phyloP scores from a whole-genome alignment of 495 filamentous ascomycete genomes.

The Aspergillus nidulans region DNA sequence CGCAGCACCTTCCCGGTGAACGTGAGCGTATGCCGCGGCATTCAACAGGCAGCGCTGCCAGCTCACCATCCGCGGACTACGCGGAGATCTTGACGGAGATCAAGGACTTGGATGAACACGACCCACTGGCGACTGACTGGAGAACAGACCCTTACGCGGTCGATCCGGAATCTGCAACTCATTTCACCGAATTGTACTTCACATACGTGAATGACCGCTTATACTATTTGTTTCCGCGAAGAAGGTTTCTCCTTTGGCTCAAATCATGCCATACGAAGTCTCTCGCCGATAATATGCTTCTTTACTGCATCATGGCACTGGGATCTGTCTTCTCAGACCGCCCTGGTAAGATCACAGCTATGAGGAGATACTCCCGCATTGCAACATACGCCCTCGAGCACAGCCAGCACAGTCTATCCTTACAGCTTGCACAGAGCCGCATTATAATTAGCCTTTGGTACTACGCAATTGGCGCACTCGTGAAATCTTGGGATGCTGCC shows the following conservation, averaged over 20 bases:
- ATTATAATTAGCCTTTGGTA: slow-evolving; percentile 62
- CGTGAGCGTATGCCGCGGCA: slow-evolving; percentile 17
- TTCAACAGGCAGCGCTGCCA: slow-evolving; percentile 7
- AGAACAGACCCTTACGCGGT: slow-evolving; percentile 58
- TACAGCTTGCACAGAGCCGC: slow-evolving; percentile 60
- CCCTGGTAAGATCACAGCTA: slow-evolving; percentile 39
- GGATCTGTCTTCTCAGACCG: slow-evolving; percentile 55
- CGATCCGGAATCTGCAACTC: slow-evolving; percentile 42
- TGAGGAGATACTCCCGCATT: slow-evolving; percentile 51
- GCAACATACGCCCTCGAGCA: slow-evolving; percentile 55
- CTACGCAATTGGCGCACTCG: slow-evolving; percentile 50
- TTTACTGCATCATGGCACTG: slow-evolving; percentile 60
- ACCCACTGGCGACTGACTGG: slow-evolving; percentile 54
- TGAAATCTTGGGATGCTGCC: slow-evolving; percentile 56
- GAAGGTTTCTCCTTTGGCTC: slow-evolving; percentile 50
- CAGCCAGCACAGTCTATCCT: slow-evolving; percentile 43
- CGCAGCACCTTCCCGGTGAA: slow-evolving; percentile 14
- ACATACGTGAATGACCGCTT: slow-evolving; percentile 47
- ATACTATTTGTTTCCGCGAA: slow-evolving; percentile 55
- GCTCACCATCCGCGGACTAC: slow-evolving; percentile 24
- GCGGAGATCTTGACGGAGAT: slow-evolving; percentile 33
- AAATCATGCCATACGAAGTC: slow-evolving; percentile 49
- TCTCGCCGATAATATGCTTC: slow-evolving; percentile 63
- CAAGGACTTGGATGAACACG: slow-evolving; percentile 29
- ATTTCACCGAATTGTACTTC: slow-evolving; percentile 55